Conservation (phyloP, 2,329 filamentous ascomycete species). For the Aureobasidium sp. region DNA sequence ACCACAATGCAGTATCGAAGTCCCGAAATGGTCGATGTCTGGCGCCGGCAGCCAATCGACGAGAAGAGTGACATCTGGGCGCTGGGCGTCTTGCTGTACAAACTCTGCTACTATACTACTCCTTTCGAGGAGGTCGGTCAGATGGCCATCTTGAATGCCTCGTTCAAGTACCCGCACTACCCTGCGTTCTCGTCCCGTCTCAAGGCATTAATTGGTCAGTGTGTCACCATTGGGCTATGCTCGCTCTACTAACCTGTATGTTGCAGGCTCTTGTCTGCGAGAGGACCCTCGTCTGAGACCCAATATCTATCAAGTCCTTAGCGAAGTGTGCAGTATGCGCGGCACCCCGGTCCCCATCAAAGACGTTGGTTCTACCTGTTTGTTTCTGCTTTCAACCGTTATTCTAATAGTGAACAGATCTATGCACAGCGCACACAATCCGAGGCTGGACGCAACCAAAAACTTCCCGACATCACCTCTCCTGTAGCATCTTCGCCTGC, state of each 20-base stretch:
- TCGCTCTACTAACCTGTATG: slow-evolving; percentile 12
- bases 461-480: slow-evolving; percentile 42
- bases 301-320: slow-evolving; percentile 88
- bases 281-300: slow-evolving; percentile 73
- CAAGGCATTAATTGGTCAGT: slow-evolving; percentile 79
- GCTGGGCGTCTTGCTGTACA: slow-evolving; percentile 88
- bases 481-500: slow-evolving; percentile 42
- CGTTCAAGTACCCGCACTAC: slow-evolving; percentile 82
- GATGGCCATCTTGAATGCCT: slow-evolving; percentile 93
- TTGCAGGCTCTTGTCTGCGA: slow-evolving; percentile 73
- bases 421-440: slow-evolving; percentile 50
- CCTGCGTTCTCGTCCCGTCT: slow-evolving; percentile 83
- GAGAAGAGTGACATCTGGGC: slow-evolving; percentile 99
- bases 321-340: slow-evolving; percentile 82
- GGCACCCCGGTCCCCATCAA: slow-evolving; percentile 77
- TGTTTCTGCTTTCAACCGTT: background rate
- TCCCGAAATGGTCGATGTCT: slow-evolving; percentile 98
- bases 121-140: slow-evolving; percentile 97
- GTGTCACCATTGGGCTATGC: background rate
- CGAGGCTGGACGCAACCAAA: slow-evolving; percentile 53
- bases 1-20: slow-evolving; percentile 96
- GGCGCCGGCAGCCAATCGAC: slow-evolving; percentile 90
- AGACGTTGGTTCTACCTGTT: slow-evolving; percentile 55
- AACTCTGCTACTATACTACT: slow-evolving; percentile 98
- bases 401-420: slow-evolving; percentile 31